Percentiles rank a stretch among this genome's conserved stretches.
Evolutionary conservation across 768 basidiomycete species (phyloP).

Genomic region (Strobilomyces echinocephalus): DNA sequence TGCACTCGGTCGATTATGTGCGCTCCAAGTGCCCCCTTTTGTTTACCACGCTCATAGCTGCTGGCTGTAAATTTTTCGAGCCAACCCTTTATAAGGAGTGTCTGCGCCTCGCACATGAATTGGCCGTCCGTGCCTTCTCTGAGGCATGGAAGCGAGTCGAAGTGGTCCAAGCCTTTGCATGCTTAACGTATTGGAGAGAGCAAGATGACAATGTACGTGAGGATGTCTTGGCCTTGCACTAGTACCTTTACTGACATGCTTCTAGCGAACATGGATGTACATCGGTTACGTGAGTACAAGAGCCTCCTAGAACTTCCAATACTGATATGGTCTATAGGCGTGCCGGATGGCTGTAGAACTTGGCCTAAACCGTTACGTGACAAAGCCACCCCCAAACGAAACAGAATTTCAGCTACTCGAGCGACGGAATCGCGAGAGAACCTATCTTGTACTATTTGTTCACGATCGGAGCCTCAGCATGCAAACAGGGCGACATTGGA

Average conservation of each 20-base stretch:
- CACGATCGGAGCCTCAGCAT: slow-evolving; percentile 84
- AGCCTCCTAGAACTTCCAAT: not conserved
- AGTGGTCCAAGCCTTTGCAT: slow-evolving; percentile 84
- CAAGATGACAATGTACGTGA: slow-evolving; percentile 71
- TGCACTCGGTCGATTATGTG: slow-evolving; percentile 78
- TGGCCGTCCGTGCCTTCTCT: slow-evolving; percentile 73
- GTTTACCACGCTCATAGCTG: slow-evolving; percentile 81
- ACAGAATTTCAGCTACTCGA: slow-evolving; percentile 63
- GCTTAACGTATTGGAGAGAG: slow-evolving; percentile 86
- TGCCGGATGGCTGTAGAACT: slow-evolving; percentile 87
- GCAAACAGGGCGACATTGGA: slow-evolving; percentile 83
- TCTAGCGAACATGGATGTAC: slow-evolving; percentile 78
- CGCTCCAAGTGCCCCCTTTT: slow-evolving; percentile 77
- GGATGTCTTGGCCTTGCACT: slow-evolving; percentile 2
- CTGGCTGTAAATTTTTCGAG: slow-evolving; percentile 79
- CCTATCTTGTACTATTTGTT: slow-evolving; percentile 80
- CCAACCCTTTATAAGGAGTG: slow-evolving; percentile 62
- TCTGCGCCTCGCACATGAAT: slow-evolving; percentile 67
- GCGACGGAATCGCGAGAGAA: slow-evolving; percentile 80
- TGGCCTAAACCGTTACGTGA: slow-evolving; percentile 65
- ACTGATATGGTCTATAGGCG: slow-evolving; percentile 42
- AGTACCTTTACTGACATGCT: slow-evolving; percentile 12
- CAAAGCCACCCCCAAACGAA: slow-evolving; percentile 54
- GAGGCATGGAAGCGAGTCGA: slow-evolving; percentile 80
- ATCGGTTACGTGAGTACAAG: slow-evolving; percentile 68